Percentiles rank a stretch among this genome's conserved stretches.
phyloP scores from a whole-genome alignment of 139 green algal species.

The Coelastrella sp. region DNA sequence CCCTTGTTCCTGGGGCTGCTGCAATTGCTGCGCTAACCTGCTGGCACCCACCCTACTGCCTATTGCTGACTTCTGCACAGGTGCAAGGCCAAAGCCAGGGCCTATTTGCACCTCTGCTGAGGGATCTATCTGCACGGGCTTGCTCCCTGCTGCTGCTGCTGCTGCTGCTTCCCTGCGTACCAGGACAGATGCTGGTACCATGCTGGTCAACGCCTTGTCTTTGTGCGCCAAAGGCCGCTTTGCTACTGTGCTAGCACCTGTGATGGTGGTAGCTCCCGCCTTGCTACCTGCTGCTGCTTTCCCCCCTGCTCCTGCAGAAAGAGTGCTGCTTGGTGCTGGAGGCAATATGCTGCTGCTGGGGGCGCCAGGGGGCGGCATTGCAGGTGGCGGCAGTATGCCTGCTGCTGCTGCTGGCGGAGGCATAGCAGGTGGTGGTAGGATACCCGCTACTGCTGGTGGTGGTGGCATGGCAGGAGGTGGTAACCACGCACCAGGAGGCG shows the following conservation, averaged over 20 bases:
- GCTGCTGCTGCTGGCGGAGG: conserved; percentile 45
- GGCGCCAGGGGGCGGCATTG: conserved; percentile 35
- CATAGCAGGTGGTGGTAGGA: conserved; percentile 31
- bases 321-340: conserved; percentile 28
- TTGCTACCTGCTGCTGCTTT: conserved; percentile 36
- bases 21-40: neutral
- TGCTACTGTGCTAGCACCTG: conserved; percentile 78
- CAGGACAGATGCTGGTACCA: conserved; percentile 81
- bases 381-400: conserved; percentile 51
- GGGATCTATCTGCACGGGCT: conserved; percentile 27
- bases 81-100: conserved; percentile 69
- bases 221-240: conserved; percentile 78
- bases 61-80: conserved; percentile 42
- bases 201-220: conserved; percentile 68
- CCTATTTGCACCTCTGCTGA: conserved; percentile 10
- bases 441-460: conserved; percentile 38
- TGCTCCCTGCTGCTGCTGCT: conserved; percentile 8
- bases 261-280: conserved; percentile 62
- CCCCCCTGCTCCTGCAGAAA: conserved; percentile 21
- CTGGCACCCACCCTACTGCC: conserved; percentile 1
- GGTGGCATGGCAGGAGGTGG: conserved; percentile 49
- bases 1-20: neutral
- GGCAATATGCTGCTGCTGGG: conserved; percentile 37
- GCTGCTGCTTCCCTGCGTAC: conserved; percentile 65
- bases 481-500: conserved; percentile 38